These are phyloP conservation scores for Microthyrium microscopicum DNA, from an alignment of 2,329 filamentous ascomycete genomes.

Conservation along the genomic window DNA sequence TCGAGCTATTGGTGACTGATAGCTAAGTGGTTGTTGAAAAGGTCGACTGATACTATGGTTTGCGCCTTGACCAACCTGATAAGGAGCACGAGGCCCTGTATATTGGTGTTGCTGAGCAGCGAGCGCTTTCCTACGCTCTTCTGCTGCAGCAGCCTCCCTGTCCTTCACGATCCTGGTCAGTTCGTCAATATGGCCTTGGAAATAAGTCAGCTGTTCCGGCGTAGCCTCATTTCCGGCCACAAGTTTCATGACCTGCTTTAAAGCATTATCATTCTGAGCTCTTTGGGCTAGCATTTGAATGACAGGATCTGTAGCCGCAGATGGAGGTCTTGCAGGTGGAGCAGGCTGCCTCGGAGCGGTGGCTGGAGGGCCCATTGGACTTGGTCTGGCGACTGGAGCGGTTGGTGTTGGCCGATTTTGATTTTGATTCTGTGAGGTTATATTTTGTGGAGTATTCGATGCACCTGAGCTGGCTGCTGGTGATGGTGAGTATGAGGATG, in stretches of 20 bases:
- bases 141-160: conserved; percentile 1
- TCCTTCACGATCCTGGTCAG: conserved; percentile 39
- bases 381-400: background rate
- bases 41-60: too few species aligned
- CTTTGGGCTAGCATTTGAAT: conserved; percentile 64
- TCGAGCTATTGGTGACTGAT: background rate
- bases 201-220: conserved; percentile 53
- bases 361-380: background rate
- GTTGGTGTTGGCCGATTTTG: background rate
- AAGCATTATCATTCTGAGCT: conserved; percentile 53
- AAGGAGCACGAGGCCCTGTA: too few species aligned
- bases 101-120: too few species aligned
- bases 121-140: background rate
- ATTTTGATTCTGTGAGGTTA: too few species aligned
- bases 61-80: too few species aligned
- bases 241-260: conserved; percentile 68
- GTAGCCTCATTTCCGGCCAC: conserved; percentile 61
- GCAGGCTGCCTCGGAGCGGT: background rate
- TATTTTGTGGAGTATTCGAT: too few species aligned
- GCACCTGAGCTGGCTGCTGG: too few species aligned
- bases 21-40: conserved; percentile 1
- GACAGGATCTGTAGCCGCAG: conserved; percentile 46
- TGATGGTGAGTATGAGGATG: conserved; percentile 6
- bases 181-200: conserved; percentile 68
- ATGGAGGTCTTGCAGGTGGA: conserved; percentile 2